Conservation (phyloP, 805 yeast genomes). For the Kregervanrija fluxuum region DNA sequence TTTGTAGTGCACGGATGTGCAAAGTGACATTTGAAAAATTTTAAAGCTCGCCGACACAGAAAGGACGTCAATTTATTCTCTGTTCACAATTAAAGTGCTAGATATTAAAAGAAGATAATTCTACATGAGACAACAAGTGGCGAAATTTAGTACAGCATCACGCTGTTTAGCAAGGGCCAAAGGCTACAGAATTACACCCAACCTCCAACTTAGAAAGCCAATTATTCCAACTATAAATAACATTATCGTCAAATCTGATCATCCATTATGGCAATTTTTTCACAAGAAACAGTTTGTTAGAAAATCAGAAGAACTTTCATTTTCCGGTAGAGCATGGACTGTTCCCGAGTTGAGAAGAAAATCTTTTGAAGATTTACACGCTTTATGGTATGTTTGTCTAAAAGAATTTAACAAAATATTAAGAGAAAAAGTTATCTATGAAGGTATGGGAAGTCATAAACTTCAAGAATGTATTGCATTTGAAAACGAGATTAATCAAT, state of each 20-base stretch:
- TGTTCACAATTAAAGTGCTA: too few relatives aligned
- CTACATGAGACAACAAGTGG: slow-evolving; percentile 12
- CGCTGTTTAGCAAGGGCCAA: slow-evolving; percentile 27
- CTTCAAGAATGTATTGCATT: slow-evolving; percentile 15
- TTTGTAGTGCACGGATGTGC: too few relatives aligned
- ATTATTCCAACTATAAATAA: slow-evolving; percentile 76
- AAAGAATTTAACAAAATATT: slow-evolving; percentile 75
- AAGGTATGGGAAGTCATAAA: slow-evolving; percentile 29
- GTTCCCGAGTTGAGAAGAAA: slow-evolving; percentile 85
- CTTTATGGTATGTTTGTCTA: slow-evolving; percentile 81
- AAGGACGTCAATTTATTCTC: too few relatives aligned
- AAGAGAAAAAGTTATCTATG: slow-evolving; percentile 62
- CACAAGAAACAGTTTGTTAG: slow-evolving; percentile 55
- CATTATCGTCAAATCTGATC: slow-evolving; percentile 69
- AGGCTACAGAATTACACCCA: slow-evolving; percentile 34
- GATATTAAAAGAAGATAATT: too few relatives aligned
- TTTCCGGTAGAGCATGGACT: slow-evolving; percentile 72
- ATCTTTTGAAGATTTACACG: slow-evolving; percentile 85
- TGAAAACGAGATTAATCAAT: slow-evolving; percentile 41
- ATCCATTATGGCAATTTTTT: slow-evolving; percentile 95
- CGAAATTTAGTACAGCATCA: slow-evolving; percentile 30
- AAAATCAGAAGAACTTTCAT: slow-evolving; percentile 42
- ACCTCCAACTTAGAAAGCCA: slow-evolving; percentile 63
- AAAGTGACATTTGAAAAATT: too few relatives aligned
- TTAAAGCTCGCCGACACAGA: too few relatives aligned